Evolutionary conservation across 495 filamentous ascomycete genomes (phyloP), one percentile per base, ranked within the genome.

Genomic region (Hypoxylon intermedium): DNA sequence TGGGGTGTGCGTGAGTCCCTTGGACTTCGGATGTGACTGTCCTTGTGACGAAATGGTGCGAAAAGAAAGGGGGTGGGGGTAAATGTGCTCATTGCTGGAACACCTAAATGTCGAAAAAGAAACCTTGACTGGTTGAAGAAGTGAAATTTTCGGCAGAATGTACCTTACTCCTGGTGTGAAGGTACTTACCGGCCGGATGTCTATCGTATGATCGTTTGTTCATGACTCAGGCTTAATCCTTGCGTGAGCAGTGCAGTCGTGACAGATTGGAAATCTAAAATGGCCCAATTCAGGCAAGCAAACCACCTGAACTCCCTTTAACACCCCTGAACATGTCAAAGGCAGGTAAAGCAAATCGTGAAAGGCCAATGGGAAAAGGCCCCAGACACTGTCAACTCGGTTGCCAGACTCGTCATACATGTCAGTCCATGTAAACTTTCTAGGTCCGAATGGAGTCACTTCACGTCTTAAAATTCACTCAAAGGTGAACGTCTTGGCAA

Each of bases 401-500:
- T n/a, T n/a, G n/a, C n/a, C n/a, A n/a, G n/a, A n/a, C n/a, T n/a
- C n/a, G n/a, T 36, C 33, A 36, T 15, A 5, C 24, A 26, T 26
- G 24, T 26, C 24, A 26, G 24, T 26, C 7, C 4, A 7, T 26
- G 4, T 4, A 7, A 26, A 26, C 24, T 36, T 36, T 13, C n/a
- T 13, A 37, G 13, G 2, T 37, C 7, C 15, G 36, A 7, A 6
- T 7, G 36, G 5, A 9, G 31, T 13, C n/a, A 36, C n/a, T 9
- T 36, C 9, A n/a, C 15, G 33, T 6, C 1, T 33, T 33, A n/a
- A 15, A 36, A 36, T 33, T 20, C n/a, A 1, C 53, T 54, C 49
- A 37, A 49, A 30, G 60, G 38, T 30, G 49, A 64, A 28, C 24
- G 28, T 48, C 43, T 28, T 5, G 49, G 28, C 11, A 15, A 51